Percentiles rank a stretch among this genome's conserved stretches.
Conservation (phyloP, 2,329 filamentous ascomycete genomes). For the Fusarium sp. region DNA sequence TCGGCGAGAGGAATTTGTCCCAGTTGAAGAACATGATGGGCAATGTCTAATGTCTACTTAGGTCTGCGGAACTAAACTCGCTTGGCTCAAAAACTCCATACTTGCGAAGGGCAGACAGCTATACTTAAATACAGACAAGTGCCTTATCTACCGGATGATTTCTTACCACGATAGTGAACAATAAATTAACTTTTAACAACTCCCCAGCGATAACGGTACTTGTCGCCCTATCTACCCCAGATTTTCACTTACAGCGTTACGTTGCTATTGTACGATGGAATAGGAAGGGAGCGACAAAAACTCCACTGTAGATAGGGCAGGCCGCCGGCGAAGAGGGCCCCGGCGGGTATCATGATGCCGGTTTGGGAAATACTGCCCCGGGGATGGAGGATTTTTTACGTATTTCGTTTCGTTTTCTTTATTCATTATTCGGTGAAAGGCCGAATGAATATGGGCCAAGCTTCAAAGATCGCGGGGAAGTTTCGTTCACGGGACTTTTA, state of each 20-base stretch:
- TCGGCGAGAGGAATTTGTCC: slow-evolving; percentile 28
- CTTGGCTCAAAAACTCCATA: too few relatives aligned
- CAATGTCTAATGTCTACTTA: not conserved
- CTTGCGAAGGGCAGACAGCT: too few relatives aligned
- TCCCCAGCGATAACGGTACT: slow-evolving; percentile 27
- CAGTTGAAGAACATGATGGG: slow-evolving; percentile 31
- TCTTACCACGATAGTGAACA: slow-evolving; percentile 14
- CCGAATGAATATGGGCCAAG: not conserved
- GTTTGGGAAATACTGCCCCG: not conserved
- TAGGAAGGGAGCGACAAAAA: not conserved
- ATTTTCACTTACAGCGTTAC: slow-evolving; percentile 13
- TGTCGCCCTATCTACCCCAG: slow-evolving; percentile 19
- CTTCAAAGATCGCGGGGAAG: not conserved
- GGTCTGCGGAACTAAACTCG: not conserved
- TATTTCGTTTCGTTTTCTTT: slow-evolving; percentile 13
- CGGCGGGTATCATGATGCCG: slow-evolving; percentile 13
- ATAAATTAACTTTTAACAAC: not conserved
- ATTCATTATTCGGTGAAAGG: slow-evolving; percentile 15
- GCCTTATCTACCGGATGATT: not conserved
- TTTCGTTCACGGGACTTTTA: not conserved
- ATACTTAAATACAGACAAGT: not conserved
- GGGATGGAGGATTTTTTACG: slow-evolving; percentile 17
- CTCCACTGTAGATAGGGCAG: slow-evolving; percentile 22
- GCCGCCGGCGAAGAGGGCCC: slow-evolving; percentile 20
- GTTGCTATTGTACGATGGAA: not conserved